A percentile compares a stretch with the other conserved stretches of the same genome.
Evolutionary conservation across 352 stramenopile species (phyloP).

Genomic region (Elongisporangium prolatum): DNA sequence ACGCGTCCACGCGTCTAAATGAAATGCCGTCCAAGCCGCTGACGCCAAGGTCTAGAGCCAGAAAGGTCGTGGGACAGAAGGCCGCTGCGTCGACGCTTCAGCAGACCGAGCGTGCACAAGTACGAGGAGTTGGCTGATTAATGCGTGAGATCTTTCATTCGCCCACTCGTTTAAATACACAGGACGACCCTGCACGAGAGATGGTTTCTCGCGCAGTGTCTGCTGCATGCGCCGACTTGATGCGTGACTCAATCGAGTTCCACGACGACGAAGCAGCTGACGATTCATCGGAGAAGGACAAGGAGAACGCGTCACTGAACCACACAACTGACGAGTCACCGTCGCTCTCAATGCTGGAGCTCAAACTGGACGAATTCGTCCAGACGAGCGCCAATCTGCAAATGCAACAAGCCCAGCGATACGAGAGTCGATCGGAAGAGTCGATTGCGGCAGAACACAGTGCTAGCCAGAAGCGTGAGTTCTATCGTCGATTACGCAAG

Average conservation of each 20-base stretch:
- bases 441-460: slow-evolving; percentile 8
- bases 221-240: slow-evolving; percentile 23
- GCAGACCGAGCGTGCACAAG: background rate
- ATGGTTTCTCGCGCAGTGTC: slow-evolving; percentile 59
- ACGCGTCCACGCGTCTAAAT: slow-evolving; percentile 37
- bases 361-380: slow-evolving; percentile 6
- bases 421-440: slow-evolving; percentile 13
- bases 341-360: slow-evolving; percentile 5
- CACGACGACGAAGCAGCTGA: slow-evolving; percentile 3
- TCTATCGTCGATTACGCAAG: slow-evolving; percentile 25
- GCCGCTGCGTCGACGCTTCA: too few relatives aligned
- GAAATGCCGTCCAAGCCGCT: background rate
- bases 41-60: background rate
- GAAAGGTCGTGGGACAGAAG: background rate
- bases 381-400: slow-evolving; percentile 17
- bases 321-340: too few relatives aligned
- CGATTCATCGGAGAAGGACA: slow-evolving; percentile 1
- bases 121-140: background rate
- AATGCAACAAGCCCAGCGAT: slow-evolving; percentile 10
- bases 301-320: slow-evolving; percentile 29
- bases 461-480: slow-evolving; percentile 16
- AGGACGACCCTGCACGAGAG: slow-evolving; percentile 19
- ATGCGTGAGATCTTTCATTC: too few relatives aligned
- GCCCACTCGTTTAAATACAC: background rate
- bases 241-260: slow-evolving; percentile 6